phyloP scores from a whole-genome alignment of 441 rosid species.

The Pelargonium citronellum region DNA sequence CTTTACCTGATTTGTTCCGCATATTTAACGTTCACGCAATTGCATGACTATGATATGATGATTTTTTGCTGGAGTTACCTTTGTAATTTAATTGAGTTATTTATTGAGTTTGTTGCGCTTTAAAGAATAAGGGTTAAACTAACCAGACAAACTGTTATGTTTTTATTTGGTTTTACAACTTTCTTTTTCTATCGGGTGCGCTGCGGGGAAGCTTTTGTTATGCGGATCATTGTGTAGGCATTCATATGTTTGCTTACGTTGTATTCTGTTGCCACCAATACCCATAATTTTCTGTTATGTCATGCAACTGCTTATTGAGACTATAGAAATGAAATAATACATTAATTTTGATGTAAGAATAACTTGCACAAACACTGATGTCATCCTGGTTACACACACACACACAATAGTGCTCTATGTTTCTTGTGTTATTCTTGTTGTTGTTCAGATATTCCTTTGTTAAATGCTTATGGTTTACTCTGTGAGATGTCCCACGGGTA shows the following conservation, averaged over 20 bases:
- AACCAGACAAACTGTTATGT: too few species aligned
- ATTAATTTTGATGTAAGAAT: neutral
- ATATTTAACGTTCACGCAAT: neutral
- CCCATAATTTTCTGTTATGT: too few species aligned
- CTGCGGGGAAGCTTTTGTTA: too few species aligned
- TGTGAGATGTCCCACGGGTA: neutral
- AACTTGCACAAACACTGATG: neutral
- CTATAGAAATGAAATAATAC: neutral
- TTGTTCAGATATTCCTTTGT: neutral
- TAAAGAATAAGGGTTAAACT: too few species aligned
- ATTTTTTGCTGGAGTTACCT: neutral
- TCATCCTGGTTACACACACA: neutral
- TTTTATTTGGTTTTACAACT: too few species aligned
- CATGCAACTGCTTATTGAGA: too few species aligned
- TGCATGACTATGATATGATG: neutral
- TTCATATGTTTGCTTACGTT: too few species aligned
- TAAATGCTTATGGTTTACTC: neutral
- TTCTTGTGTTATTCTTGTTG: neutral
- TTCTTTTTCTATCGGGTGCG: too few species aligned
- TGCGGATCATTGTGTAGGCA: too few species aligned
- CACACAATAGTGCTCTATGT: neutral
- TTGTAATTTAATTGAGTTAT: too few species aligned
- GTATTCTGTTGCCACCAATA: too few species aligned
- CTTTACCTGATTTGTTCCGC: conserved; percentile 2
- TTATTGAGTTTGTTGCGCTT: too few species aligned